Base-by-base conservation (phyloP, 768 basidiomycete genomes). In the Sistotremastrum niveocremeum region DNA sequence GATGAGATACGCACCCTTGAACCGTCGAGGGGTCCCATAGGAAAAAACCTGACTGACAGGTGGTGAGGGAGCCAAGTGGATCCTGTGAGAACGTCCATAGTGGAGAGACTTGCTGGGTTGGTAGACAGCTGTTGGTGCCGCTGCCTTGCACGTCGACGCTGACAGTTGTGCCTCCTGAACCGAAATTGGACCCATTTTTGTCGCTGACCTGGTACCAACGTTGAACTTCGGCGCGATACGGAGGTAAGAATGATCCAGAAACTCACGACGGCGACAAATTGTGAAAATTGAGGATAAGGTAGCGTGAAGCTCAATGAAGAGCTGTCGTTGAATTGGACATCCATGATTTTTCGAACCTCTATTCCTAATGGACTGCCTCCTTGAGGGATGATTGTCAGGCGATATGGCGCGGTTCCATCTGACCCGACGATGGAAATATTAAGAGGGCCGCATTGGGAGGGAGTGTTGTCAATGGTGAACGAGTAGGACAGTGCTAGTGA, bases 261-360 rank as follows among this genome's bases (percentile, higher is more conserved):
- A 76, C 81, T 63, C 54, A 84, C 84, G 55, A 85, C 79, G 4
- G 79, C 77, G 29, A 87, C 81, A 45, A 88, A 79, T 54, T 83
- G 78, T 3, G 82, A 81, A 56, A 75, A 69, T 41, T 62, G 67
- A 0, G 84, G 84, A 56, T 72, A 87, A 31, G 68, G 71, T 44
- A 85, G 68, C 56, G 72, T 61, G 58, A 86, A 80, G 35, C 59
- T 66, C 31, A 74, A 53, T 28, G 66, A 63, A 2, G 57, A 64
- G 12, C 63, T 46, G 5, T 60, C 57, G 29, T 60, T 54, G 55
- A 86, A 85, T 4, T 69, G 58, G 8, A 74, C 58, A 53, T 73
- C 72, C 42, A 77, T 57, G 41, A 84, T 78, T 37, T 56, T 71
- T 31, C 84, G 70, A 28, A 70, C 78, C 58, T 89, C 85, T 33